phyloP scores from a whole-genome alignment of 352 stramenopile species.

The Pythium utonaiense region DNA sequence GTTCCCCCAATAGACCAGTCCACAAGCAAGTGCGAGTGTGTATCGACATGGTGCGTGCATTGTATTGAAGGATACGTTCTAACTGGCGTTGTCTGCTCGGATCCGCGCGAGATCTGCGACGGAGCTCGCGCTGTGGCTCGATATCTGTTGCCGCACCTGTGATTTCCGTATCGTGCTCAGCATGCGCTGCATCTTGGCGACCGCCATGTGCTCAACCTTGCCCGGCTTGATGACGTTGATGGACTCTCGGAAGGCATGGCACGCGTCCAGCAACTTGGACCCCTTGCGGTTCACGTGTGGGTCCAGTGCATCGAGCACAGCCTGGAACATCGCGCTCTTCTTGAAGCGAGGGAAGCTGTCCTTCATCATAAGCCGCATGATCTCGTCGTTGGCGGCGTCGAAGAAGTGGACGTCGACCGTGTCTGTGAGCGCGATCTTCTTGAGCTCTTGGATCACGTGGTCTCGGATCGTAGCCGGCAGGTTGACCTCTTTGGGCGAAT shows the following conservation, averaged over 20 bases:
- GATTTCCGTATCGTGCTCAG: slow-evolving; percentile 67
- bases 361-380: slow-evolving; percentile 79
- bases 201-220: slow-evolving; percentile 50
- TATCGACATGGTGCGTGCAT: slow-evolving; percentile 12
- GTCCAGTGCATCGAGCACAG: slow-evolving; percentile 57
- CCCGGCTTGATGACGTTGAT: slow-evolving; percentile 52
- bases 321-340: slow-evolving; percentile 64
- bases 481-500: slow-evolving; percentile 70
- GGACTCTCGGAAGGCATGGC: slow-evolving; percentile 69
- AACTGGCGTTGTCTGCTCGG: slow-evolving; percentile 14
- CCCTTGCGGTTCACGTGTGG: slow-evolving; percentile 61
- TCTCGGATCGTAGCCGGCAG: slow-evolving; percentile 60
- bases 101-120: slow-evolving; percentile 6
- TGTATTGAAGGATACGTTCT: slow-evolving; percentile 1
- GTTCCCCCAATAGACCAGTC: neutral
- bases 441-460: slow-evolving; percentile 31
- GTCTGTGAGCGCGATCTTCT: slow-evolving; percentile 22
- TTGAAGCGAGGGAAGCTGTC: slow-evolving; percentile 83
- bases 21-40: neutral
- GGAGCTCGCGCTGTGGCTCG: neutral
- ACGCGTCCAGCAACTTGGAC: slow-evolving; percentile 58
- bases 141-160: slow-evolving; percentile 37
- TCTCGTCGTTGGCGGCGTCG: slow-evolving; percentile 60
- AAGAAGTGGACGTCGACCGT: slow-evolving; percentile 42
- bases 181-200: slow-evolving; percentile 55